A percentile compares a stretch with the other conserved stretches of the same genome.
These are phyloP conservation scores for Cyanidioschyzon merolae DNA, from an alignment of 23 red algal species.

Conservation along the genomic window DNA sequence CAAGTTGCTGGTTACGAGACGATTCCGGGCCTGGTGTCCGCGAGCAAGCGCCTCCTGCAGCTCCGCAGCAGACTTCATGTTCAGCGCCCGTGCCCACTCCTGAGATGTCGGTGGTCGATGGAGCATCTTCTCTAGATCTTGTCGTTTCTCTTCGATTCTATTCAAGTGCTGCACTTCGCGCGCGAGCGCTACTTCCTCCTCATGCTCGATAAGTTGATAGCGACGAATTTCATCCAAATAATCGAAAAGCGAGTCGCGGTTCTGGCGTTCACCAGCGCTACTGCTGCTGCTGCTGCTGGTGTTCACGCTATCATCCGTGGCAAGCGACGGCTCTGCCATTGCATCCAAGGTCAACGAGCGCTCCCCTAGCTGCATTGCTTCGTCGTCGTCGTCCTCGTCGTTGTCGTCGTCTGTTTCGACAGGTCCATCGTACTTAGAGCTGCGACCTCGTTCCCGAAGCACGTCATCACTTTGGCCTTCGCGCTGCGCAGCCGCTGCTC, in stretches of 20 bases:
- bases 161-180: constrained; percentile 23
- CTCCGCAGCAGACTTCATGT: not conserved
- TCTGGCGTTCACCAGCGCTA: not conserved
- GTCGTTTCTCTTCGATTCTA: constrained; percentile 26
- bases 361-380: not conserved
- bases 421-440: not conserved
- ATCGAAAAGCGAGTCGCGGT: constrained; percentile 38
- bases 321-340: not conserved
- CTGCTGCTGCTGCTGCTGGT: not conserved
- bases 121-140: not conserved
- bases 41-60: constrained; percentile 23
- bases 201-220: constrained; percentile 27
- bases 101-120: constrained; percentile 32
- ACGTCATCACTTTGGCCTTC: not conserved
- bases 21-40: constrained; percentile 53
- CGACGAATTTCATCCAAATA: constrained; percentile 62
- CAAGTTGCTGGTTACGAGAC: constrained; percentile 58
- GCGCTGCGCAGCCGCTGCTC: not conserved
- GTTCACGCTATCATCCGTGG: not conserved
- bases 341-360: not conserved
- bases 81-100: constrained; percentile 42
- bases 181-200: constrained; percentile 37
- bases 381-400: not conserved
- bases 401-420: not conserved
- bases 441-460: not conserved